These are phyloP conservation scores for Phytophthora vignae DNA, from an alignment of 352 stramenopile genomes.

Conservation along the genomic window DNA sequence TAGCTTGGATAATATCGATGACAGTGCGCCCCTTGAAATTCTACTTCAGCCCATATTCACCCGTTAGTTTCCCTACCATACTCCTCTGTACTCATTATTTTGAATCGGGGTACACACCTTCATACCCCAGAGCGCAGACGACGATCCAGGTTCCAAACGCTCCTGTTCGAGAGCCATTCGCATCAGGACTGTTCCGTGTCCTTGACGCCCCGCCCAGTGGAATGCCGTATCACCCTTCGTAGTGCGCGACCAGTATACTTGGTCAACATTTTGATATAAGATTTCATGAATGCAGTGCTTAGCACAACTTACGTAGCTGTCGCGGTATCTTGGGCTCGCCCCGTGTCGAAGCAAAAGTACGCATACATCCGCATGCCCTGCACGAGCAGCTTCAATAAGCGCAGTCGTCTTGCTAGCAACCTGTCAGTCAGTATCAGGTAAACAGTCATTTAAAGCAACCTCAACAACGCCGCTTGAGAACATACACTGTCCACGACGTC, in stretches of 20 bases:
- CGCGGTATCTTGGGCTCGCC: constrained; percentile 49
- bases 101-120: constrained; percentile 46
- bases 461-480: not conserved
- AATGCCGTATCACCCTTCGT: constrained; percentile 73
- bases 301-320: constrained; percentile 40
- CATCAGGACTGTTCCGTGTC: constrained; percentile 60
- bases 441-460: not conserved
- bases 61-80: not conserved
- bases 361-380: constrained; percentile 59
- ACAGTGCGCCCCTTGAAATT: constrained; percentile 66
- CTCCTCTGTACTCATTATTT: not conserved
- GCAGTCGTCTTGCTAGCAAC: constrained; percentile 58
- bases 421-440: constrained; percentile 20
- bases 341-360: constrained; percentile 53
- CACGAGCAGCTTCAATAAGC: constrained; percentile 68
- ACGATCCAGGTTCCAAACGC: constrained; percentile 27
- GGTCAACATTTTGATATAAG: not conserved
- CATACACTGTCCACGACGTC: constrained; percentile 65
- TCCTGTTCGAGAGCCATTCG: constrained; percentile 55
- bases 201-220: constrained; percentile 69
- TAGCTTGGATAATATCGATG: constrained; percentile 52
- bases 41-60: constrained; percentile 27
- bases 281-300: not conserved
- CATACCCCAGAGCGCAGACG: constrained; percentile 51
- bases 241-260: not conserved